These are phyloP conservation scores for Alternaria gaisen DNA, from an alignment of 2,329 filamentous ascomycete species.

Conservation along the genomic window DNA sequence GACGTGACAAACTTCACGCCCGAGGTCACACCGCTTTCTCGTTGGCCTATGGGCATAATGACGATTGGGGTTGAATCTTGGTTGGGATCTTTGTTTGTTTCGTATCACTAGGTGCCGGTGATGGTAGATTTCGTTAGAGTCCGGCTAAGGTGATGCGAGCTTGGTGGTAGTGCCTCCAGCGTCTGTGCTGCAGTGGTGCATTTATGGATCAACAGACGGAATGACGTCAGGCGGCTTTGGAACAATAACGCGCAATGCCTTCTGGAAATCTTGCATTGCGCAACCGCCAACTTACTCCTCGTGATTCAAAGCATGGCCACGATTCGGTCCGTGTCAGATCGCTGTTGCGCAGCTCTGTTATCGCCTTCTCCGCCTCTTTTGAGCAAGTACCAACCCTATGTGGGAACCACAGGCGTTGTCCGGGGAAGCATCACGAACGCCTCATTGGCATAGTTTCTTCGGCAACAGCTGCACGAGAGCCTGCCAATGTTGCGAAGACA, in stretches of 20 bases:
- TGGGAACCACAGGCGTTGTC: neutral
- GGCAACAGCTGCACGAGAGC: neutral
- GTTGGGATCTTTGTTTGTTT: conserved; percentile 8
- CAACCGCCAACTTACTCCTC: neutral
- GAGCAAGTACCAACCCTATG: neutral
- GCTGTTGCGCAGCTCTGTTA: neutral
- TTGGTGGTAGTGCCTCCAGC: conserved; percentile 4
- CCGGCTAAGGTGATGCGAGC: conserved; percentile 11
- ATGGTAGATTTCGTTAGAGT: conserved; percentile 13
- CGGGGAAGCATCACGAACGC: conserved; percentile 1
- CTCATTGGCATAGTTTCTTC: neutral
- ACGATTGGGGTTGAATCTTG: conserved; percentile 6
- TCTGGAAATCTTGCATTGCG: conserved; percentile 9
- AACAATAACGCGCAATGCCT: conserved; percentile 10
- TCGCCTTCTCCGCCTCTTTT: neutral
- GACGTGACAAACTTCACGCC: conserved; percentile 65
- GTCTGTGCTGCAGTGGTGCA: conserved; percentile 11
- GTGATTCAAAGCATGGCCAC: neutral
- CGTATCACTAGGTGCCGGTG: neutral
- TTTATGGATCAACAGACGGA: conserved; percentile 10
- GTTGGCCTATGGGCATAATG: conserved; percentile 48
- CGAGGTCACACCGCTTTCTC: conserved; percentile 58
- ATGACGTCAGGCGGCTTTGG: conserved; percentile 23
- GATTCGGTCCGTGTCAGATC: neutral
- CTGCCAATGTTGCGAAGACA: neutral